Evolutionary conservation across 1,284 basidiomycete species (phyloP), one percentile per base, ranked within the genome.

Genomic region (Microbotryum intermedium): DNA sequence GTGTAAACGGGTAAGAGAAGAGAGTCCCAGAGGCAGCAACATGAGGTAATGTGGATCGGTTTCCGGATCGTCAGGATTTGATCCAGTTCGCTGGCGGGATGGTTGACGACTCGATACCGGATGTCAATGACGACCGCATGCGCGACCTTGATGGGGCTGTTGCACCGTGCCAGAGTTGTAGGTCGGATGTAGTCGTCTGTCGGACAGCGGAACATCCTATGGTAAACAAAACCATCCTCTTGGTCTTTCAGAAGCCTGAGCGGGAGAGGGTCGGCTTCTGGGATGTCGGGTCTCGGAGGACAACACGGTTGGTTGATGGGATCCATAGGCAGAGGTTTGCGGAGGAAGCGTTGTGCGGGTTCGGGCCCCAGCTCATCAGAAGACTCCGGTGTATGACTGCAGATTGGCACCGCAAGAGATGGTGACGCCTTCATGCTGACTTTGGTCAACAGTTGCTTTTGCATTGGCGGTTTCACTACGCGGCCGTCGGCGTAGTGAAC

Each of bases 121-220:
- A 68, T 42, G 42, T 68, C 64, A 42, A 64, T 57, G 20, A 25
- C 29, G 4, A 65, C 26, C 23, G 20, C 39, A 34, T 68, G 64
- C 18, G 29, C 16, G 1, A 64, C 66, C 9, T 59, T 21, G 13
- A 68, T 68, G 46, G n/a, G 44, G n/a, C 57, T 57, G 2, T 60
- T 51, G 3, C 58, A 48, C 1, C 49, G 59, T 1, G 55, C 53
- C 6, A 68, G 59, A 8, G 66, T 66, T 9, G 61, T 53, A 7
- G 66, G 56, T 4, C 66, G 39, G 2, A 65, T 61, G n/a, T 53
- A 34, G 39, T 68, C 64, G 53, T 68, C 66, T 34, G 46, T 25
- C 21, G 66, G 64, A 2, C 61, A 57, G 3, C 66, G 57, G 47
- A 54, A 50, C 20, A 62, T 58, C 2, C 58, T 30, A 10, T 61